These are phyloP conservation scores for Elsinoe necatrix DNA, from an alignment of 2,329 filamentous ascomycete genomes.

Conservation along the genomic window DNA sequence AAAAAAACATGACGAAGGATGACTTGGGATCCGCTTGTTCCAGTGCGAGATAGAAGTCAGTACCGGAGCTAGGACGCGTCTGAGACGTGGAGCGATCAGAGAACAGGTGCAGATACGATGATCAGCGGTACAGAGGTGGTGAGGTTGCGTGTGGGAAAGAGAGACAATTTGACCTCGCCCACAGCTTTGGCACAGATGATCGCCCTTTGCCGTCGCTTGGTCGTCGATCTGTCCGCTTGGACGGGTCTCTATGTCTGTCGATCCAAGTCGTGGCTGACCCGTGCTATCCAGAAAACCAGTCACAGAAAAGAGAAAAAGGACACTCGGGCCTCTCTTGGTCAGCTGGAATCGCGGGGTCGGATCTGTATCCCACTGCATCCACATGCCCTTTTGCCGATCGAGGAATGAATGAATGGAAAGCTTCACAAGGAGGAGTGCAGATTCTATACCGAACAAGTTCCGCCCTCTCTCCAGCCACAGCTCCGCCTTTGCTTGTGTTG, in stretches of 20 bases:
- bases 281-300: background rate
- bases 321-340: background rate
- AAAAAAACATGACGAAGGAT: background rate
- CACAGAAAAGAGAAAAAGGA: background rate
- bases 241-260: background rate
- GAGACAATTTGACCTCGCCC: background rate
- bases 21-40: background rate
- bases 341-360: background rate
- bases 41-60: background rate
- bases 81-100: conserved; percentile 2
- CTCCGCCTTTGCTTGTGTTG: too few relatives aligned
- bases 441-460: too few relatives aligned
- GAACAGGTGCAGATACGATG: conserved; percentile 7
- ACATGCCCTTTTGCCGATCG: too few relatives aligned
- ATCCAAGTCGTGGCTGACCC: background rate
- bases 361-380: background rate
- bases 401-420: background rate
- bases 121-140: conserved; percentile 5
- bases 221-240: conserved; percentile 1
- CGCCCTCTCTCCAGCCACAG: too few relatives aligned
- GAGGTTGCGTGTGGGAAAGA: background rate
- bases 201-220: background rate
- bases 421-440: too few relatives aligned
- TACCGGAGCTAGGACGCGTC: background rate
- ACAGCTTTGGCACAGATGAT: background rate